Evolutionary conservation across 2,329 filamentous ascomycete species (phyloP), one percentile per base, ranked within the genome.

Genomic region (Nigrospora osmanthi): DNA sequence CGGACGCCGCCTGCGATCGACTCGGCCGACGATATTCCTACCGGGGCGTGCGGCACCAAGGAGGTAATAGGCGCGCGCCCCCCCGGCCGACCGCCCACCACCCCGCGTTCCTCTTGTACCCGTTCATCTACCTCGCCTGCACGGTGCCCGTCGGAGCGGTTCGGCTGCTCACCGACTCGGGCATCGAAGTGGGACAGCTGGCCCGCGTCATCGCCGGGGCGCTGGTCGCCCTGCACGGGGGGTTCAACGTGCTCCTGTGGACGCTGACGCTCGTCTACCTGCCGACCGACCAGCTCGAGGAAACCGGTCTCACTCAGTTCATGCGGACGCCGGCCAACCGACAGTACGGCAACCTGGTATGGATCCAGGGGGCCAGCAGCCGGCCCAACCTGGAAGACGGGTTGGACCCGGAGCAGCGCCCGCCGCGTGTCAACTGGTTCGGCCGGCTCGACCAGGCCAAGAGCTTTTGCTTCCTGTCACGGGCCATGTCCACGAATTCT

Each of bases 111-210:
- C 78, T 85, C 32, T 68, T 84, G 9, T 87, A 87, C 47, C 83
- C 83, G 0, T 56, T 83, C 51, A 80, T 85, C 50, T 87, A 87
- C 58, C 71, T 85, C 10, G 53, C 83, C 16, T 83, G 82, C 56
- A 87, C 83, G 0, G 69, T 81, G 0, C 83, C 83, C 0, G 68
- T 87, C 1, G 81, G 81, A 5, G 70, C 76, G 0, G 79, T 81
- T 13, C 76, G 83, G 48, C 80, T 86, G 55, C 73, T 74, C 14
- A 72, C 72, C 17, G 82, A 86, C 74, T 71, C 75, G 0, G 75
- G 76, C 1, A 61, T 66, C 10, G 41, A 64, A 0, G 68, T 80
- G 4, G 69, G 75, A 0, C 64, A 79, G 1, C 62, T 58, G 0
- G 81, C 78, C 56, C 81, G 79, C 56, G 75, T 72, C 56, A 69